Evolutionary conservation across 2,329 filamentous ascomycete species (phyloP).

Genomic region (Colletotrichum sp.): DNA sequence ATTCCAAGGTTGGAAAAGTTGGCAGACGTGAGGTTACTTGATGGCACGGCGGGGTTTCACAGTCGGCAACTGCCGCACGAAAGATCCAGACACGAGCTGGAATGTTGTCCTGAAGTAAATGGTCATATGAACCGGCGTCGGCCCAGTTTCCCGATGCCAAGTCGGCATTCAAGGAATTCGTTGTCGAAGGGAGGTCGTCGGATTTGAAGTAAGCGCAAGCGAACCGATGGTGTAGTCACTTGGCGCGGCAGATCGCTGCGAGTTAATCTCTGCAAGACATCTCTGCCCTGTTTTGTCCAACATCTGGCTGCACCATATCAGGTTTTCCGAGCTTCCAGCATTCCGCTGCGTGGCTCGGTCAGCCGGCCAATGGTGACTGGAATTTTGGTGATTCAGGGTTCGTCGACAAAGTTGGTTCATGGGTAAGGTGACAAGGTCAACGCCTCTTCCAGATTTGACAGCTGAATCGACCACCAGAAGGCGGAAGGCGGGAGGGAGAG

Average conservation of each 20-base stretch:
- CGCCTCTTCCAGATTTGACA: background rate
- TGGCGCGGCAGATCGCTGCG: constrained; percentile 15
- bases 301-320: background rate
- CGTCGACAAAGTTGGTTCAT: background rate
- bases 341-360: background rate
- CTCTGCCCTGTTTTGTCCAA: constrained; percentile 2
- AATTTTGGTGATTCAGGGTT: background rate
- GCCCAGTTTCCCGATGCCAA: background rate
- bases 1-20: background rate
- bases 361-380: background rate
- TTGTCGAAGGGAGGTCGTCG: background rate
- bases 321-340: background rate
- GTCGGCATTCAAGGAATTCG: background rate
- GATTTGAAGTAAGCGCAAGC: background rate
- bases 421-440: constrained; percentile 7
- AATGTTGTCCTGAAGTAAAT: background rate
- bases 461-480: background rate
- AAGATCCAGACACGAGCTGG: background rate
- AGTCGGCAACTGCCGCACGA: background rate
- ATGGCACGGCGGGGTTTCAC: background rate
- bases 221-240: background rate
- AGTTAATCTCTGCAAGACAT: background rate
- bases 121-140: background rate
- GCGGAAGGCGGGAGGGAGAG: background rate
- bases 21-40: background rate